These are phyloP conservation scores for Fusarium sp. DNA, from an alignment of 2,329 filamentous ascomycete species.

Conservation along the genomic window DNA sequence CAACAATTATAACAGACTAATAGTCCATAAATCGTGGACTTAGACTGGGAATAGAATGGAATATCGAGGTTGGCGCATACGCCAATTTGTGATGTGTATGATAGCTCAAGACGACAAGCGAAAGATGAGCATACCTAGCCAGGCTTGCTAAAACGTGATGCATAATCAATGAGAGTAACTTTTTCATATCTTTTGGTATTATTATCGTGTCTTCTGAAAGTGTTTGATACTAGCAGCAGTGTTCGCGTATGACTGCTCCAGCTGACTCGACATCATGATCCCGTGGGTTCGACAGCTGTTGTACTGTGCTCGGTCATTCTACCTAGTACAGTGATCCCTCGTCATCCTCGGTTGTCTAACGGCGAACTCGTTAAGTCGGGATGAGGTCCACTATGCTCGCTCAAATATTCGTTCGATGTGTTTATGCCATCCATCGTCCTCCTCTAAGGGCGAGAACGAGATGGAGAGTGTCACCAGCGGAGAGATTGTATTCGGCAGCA, in stretches of 20 bases:
- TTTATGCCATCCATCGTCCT: slow-evolving; percentile 56
- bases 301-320: slow-evolving; percentile 8
- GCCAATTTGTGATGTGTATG: background rate
- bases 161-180: slow-evolving; percentile 8
- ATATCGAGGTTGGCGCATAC: background rate
- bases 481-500: slow-evolving; percentile 87
- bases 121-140: background rate
- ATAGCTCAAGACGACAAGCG: background rate
- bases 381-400: background rate
- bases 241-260: background rate
- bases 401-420: slow-evolving; percentile 3
- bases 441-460: slow-evolving; percentile 93
- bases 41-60: slow-evolving; percentile 4
- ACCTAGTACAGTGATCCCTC: slow-evolving; percentile 26
- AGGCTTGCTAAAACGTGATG: slow-evolving; percentile 8
- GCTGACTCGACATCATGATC: slow-evolving; percentile 8
- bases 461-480: slow-evolving; percentile 93
- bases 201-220: background rate
- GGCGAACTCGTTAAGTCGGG: background rate
- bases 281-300: slow-evolving; percentile 6
- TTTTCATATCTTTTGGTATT: slow-evolving; percentile 15
- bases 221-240: background rate
- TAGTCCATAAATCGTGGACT: background rate
- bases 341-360: background rate
- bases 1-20: background rate